Evolutionary conservation across 208 protist genomes (phyloP), one percentile per base, ranked within the genome.

Genomic region (Trypanosoma melophagium): DNA sequence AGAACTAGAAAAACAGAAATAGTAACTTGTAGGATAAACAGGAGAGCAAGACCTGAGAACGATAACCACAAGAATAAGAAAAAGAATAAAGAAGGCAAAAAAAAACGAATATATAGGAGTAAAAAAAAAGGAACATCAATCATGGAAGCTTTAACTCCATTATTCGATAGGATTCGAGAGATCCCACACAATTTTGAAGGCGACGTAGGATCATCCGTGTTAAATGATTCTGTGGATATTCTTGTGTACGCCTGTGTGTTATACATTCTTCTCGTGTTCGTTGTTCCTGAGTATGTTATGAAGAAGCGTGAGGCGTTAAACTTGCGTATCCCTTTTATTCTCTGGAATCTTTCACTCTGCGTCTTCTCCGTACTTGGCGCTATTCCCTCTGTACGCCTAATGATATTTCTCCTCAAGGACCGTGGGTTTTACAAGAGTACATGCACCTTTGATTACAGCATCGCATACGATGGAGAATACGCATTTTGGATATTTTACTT

Each of bases 261-360:
- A 22, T 93, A 93, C 70, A 75, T 92, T 25, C 61, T 89, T 24
- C 63, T 92, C 45, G 83, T 93, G 19, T 74, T 92, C 31, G 80
- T 80, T 28, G 74, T 88, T 19, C 83, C 82, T 12, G 49, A 81
- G 31, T 56, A 82, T 61, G 62, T 88, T 40, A 96, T 95, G 91
- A 79, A 83, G 52, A 53, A 81, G 54, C 78, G 89, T 38, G 50
- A 67, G 40, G 68, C 92, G 19, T 86, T 84, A 53, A 59, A 84
- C 55, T 66, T 94, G 10, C 63, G 76, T 1, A 19, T 53, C 0
- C 65, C 80, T 7, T 84, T 87, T 61, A 74, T 69, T 31, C 0
- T 86, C 13, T 96, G 93, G 91, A 97, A 97, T 57, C 54, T 92
- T 52, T 50, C 72, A 0, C 76, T 97, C 21, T 72, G 84, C 31